These are phyloP conservation scores for Bipolaris zeicola DNA, from an alignment of 2,329 filamentous ascomycete genomes.

Conservation along the genomic window DNA sequence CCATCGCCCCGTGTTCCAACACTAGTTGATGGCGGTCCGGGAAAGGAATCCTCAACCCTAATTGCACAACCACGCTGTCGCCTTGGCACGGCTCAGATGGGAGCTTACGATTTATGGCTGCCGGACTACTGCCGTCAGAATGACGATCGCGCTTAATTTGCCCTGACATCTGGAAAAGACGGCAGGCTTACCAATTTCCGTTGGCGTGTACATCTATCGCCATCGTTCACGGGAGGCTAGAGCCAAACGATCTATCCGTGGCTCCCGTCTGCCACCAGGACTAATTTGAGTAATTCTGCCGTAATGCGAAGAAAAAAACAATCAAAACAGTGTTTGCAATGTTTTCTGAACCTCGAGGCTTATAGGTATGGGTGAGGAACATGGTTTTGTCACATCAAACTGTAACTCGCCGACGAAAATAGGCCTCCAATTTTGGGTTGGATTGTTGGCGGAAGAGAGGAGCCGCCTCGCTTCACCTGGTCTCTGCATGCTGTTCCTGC, in stretches of 20 bases:
- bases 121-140: slow-evolving; percentile 18
- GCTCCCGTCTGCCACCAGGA: slow-evolving; percentile 11
- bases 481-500: slow-evolving; percentile 9
- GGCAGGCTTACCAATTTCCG: slow-evolving; percentile 12
- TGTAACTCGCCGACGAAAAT: background rate
- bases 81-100: slow-evolving; percentile 7
- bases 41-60: slow-evolving; percentile 29
- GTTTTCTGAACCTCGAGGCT: background rate
- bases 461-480: background rate
- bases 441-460: background rate
- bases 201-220: background rate
- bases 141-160: slow-evolving; percentile 22
- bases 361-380: background rate
- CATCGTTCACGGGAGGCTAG: background rate
- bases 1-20: slow-evolving; percentile 25
- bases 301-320: slow-evolving; percentile 1
- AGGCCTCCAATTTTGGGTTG: too few species aligned
- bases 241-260: background rate
- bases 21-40: slow-evolving; percentile 26
- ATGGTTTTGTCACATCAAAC: background rate
- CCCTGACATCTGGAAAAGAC: slow-evolving; percentile 13
- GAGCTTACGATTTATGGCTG: slow-evolving; percentile 13
- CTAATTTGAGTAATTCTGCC: slow-evolving; percentile 12
- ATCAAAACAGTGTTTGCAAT: background rate
- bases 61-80: slow-evolving; percentile 25